phyloP scores from a whole-genome alignment of 306 rosid species.

The Purshia tridentata region DNA sequence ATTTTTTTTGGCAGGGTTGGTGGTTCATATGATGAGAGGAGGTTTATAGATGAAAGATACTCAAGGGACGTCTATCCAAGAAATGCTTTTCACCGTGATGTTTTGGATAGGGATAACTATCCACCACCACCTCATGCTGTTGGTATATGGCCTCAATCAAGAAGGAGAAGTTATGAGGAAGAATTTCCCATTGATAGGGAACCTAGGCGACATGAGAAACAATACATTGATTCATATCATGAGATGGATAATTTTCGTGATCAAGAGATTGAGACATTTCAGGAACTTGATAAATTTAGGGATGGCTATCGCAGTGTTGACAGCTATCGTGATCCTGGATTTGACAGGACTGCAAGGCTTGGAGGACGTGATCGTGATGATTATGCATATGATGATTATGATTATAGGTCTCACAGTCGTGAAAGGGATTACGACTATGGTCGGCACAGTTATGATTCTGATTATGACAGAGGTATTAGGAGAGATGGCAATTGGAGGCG shows the following conservation, averaged over 20 bases:
- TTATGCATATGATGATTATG: conserved; percentile 77
- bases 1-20: conserved; percentile 63
- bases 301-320: conserved; percentile 69
- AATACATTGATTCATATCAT: conserved; percentile 58
- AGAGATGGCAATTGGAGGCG: conserved; percentile 78
- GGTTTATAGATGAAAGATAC: conserved; percentile 83
- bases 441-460: conserved; percentile 86
- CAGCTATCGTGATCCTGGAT: conserved; percentile 61
- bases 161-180: conserved; percentile 79
- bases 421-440: conserved; percentile 78
- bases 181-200: conserved; percentile 74
- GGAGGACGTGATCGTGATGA: conserved; percentile 71
- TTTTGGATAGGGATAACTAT: conserved; percentile 73
- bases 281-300: conserved; percentile 65
- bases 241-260: conserved; percentile 66
- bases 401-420: conserved; percentile 69
- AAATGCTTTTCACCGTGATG: conserved; percentile 65
- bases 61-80: conserved; percentile 71
- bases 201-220: conserved; percentile 71
- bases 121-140: conserved; percentile 61
- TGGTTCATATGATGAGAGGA: conserved; percentile 76
- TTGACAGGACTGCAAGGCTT: conserved; percentile 61
- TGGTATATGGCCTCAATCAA: conserved; percentile 79
- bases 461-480: conserved; percentile 73
- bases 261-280: conserved; percentile 56